Evolutionary conservation across 768 basidiomycete species (phyloP).

Genomic region (Kwoniella dendrophila): DNA sequence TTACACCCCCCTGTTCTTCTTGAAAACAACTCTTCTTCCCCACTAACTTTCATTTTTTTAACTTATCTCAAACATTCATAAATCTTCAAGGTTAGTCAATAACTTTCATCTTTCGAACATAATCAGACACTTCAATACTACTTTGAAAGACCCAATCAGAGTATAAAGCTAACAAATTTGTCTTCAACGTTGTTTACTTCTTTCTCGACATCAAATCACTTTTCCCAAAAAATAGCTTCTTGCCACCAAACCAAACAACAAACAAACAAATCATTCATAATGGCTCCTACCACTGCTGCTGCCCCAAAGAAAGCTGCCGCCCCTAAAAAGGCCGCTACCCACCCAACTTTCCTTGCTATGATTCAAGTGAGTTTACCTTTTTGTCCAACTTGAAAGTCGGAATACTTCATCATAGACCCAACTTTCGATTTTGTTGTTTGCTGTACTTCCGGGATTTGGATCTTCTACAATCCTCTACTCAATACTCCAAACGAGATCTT

Average conservation of each 20-base stretch:
- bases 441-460: not conserved
- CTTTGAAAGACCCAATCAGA: not conserved
- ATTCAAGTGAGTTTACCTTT: constrained; percentile 55
- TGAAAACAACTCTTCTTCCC: constrained; percentile 13
- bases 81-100: constrained; percentile 10
- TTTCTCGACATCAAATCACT: constrained; percentile 14
- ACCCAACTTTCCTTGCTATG: constrained; percentile 63
- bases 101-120: constrained; percentile 1
- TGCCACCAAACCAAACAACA: constrained; percentile 24
- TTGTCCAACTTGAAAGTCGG: not conserved
- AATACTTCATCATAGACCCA: not conserved
- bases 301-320: constrained; percentile 56
- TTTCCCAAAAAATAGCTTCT: constrained; percentile 10
- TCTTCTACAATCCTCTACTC: not conserved
- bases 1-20: constrained; percentile 26
- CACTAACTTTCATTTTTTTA: constrained; percentile 16
- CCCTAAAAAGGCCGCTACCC: constrained; percentile 52
- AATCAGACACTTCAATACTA: not conserved
- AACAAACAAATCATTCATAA: constrained; percentile 37
- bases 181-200: not conserved
- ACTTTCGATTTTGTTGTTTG: not conserved
- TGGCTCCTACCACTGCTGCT: constrained; percentile 55
- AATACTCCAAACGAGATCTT: not conserved
- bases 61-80: not conserved
- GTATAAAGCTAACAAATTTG: constrained; percentile 4